Conservation (phyloP, 208 protist species). For the Blechomonas ayalai region DNA sequence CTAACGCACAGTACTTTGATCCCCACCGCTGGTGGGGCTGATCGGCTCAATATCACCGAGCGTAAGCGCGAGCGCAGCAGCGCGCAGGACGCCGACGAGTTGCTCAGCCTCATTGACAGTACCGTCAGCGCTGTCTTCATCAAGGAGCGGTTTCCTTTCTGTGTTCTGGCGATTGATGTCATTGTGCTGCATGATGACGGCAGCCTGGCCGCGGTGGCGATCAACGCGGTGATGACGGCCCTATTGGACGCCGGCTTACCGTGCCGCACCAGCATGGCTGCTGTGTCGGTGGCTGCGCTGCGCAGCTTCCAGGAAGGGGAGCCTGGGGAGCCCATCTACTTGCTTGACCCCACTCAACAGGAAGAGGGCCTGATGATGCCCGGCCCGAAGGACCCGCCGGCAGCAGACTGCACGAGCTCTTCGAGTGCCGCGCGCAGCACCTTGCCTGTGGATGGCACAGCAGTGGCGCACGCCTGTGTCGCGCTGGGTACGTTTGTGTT, state of each 20-base stretch:
- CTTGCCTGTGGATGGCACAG: no score
- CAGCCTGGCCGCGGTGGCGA: constrained; percentile 39
- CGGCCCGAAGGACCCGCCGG: background rate
- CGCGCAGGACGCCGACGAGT: constrained; percentile 32
- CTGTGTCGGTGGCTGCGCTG: constrained; percentile 39
- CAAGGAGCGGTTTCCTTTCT: constrained; percentile 48
- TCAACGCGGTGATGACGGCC: constrained; percentile 82
- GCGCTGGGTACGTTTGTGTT: constrained; percentile 59
- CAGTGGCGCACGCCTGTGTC: no score
- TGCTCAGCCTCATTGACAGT: constrained; percentile 27
- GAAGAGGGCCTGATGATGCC: constrained; percentile 36
- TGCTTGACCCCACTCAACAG: constrained; percentile 54
- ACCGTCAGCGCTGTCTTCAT: constrained; percentile 39
- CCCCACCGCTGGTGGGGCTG: constrained; percentile 41
- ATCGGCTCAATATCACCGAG: constrained; percentile 33
- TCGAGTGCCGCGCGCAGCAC: constrained; percentile 1
- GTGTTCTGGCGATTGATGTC: constrained; percentile 56
- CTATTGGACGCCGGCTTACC: constrained; percentile 79
- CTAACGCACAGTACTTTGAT: constrained; percentile 6
- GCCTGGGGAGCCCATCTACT: background rate
- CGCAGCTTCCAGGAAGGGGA: no score
- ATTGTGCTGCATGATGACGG: constrained; percentile 70
- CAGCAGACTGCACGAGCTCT: background rate
- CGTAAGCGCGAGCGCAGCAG: constrained; percentile 15
- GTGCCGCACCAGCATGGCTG: constrained; percentile 76